Evolutionary conservation across 2,329 filamentous ascomycete genomes (phyloP), one percentile per base, ranked within the genome.

Genomic region (Trichoderma afroharzianum): DNA sequence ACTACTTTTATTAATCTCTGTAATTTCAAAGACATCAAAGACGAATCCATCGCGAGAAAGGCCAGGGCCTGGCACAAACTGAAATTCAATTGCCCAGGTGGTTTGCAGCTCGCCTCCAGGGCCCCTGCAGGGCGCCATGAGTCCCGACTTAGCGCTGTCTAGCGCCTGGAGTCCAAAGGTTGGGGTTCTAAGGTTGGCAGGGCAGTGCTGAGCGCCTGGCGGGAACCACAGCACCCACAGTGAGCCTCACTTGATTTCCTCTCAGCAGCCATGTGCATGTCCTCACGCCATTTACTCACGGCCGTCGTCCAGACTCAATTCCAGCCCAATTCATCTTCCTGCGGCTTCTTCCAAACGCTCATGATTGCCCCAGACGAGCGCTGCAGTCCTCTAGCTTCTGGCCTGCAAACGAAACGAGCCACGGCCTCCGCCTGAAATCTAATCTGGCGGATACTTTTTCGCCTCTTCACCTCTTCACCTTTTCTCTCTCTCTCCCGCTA

Each of bases 211-310:
- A 59, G 57, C 28, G 63, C 33, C 33, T 36, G 33, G 33, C 47
- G 24, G 39, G 32, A 57, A 53, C 14, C 64, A 59, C 53, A 68
- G 64, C 59, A 47, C n/a, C 14, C 32, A 63, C 59, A 30, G 55
- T 32, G 57, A 57, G 66, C 58, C 58, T 61, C 58, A 33, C 58
- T 24, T 3, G 43, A 26, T 26, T 39, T 39, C 32, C 26, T 50
- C 36, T 64, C 36, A 64, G 62, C 28, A 63, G 61, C 26, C 33
- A 47, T 57, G 39, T 30, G 30, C 21, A 36, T 57, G 33, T 58
- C 57, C 57, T 26, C 70, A 71, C 55, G 70, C 68, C 63, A 71
- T 71, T 63, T 63, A 57, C 43, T 50, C 47, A n/a, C 28, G 28
- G 57, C 28, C 47, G 43, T 53, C 21, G 47, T 50, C 53, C 63